phyloP scores from a whole-genome alignment of 306 rosid genomes.

The Dicorynia guianensis region DNA sequence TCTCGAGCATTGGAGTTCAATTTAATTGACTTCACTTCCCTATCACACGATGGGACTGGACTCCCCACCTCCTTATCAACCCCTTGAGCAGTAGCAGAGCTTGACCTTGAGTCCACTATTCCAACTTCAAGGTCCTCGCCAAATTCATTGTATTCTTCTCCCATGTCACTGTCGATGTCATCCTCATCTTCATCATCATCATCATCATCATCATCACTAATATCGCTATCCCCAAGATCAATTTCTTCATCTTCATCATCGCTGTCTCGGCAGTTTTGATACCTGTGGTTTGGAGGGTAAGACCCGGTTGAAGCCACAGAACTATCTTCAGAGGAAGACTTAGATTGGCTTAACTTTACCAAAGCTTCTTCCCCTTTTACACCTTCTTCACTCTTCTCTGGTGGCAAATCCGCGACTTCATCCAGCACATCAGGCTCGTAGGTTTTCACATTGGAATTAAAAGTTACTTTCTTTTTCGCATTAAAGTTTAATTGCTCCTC shows the following conservation, averaged over 20 bases:
- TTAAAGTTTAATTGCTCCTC: slow-evolving; percentile 58
- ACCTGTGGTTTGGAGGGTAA: slow-evolving; percentile 65
- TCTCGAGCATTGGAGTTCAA: slow-evolving; percentile 58
- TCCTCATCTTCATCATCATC: no score
- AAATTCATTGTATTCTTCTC: slow-evolving; percentile 40
- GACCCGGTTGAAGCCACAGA: slow-evolving; percentile 49
- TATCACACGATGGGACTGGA: slow-evolving; percentile 27
- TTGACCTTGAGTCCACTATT: slow-evolving; percentile 36
- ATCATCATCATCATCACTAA: slow-evolving; percentile 54
- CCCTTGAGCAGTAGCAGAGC: slow-evolving; percentile 38
- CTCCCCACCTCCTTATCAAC: slow-evolving; percentile 52
- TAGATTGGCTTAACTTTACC: slow-evolving; percentile 45
- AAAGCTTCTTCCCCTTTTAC: slow-evolving; percentile 34
- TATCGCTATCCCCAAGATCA: slow-evolving; percentile 56
- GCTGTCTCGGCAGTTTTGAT: slow-evolving; percentile 69
- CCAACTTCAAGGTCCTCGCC: slow-evolving; percentile 47
- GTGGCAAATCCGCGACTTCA: slow-evolving; percentile 41
- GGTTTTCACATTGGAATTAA: slow-evolving; percentile 79
- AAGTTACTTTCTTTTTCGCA: slow-evolving; percentile 75
- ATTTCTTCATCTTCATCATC: slow-evolving; percentile 67
- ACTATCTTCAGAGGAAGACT: slow-evolving; percentile 63
- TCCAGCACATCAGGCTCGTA: slow-evolving; percentile 63
- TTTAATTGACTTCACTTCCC: slow-evolving; percentile 46
- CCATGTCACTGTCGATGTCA: slow-evolving; percentile 59
- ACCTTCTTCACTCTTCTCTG: slow-evolving; percentile 40